Evolutionary conservation across 371 early-diverging fungal species (phyloP), one percentile per base, ranked within the genome.

Genomic region (Apophysomyces sp.): DNA sequence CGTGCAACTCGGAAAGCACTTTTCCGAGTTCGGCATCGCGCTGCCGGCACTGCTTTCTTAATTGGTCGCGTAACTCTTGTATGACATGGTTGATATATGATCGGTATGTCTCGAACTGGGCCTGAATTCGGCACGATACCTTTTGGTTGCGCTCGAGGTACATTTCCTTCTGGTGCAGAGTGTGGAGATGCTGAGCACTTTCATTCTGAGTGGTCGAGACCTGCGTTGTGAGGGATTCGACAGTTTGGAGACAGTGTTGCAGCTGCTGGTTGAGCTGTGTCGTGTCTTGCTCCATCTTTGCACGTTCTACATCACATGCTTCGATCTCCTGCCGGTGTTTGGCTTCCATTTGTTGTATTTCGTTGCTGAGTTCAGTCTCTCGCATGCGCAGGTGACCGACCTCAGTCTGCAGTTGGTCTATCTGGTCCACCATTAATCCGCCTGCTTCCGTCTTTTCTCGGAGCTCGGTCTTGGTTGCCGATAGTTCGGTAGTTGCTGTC

Each of bases 1-100:
- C 62, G 29, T 60, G 57, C n/a, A 77, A 54, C 26, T 77, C 77
- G 11, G 40, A 59, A 39, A 66, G 29, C 26, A 72, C 21, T 13
- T 30, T 21, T 26, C 67, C 65, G 21, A 65, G 55, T 40, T 71
- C 71, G 54, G 24, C 31, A 8, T 65, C 57, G 30, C 41, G 56
- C 54, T 64, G 65, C 58, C 55, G 56, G 58, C 1, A 59, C 31
- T 54, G 63, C 55, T 36, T 67, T 62, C 7, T 13, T n/a, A 34
- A 55, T 58, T 62, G 60, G 30, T 56, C 44, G 7, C 65, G 60
- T 63, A 66, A 63, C 8, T 57, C 63, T 13, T 63, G 60, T 60
- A 62, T 61, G 49, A 69, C 56, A 31, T 58, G 34, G 12, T 56
- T 69, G 58, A 58, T 56, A 52, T 65, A 65, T 7, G 26, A 30